phyloP scores from a whole-genome alignment of 2,329 filamentous ascomycete species.

The Trichoderma cornu-damae region DNA sequence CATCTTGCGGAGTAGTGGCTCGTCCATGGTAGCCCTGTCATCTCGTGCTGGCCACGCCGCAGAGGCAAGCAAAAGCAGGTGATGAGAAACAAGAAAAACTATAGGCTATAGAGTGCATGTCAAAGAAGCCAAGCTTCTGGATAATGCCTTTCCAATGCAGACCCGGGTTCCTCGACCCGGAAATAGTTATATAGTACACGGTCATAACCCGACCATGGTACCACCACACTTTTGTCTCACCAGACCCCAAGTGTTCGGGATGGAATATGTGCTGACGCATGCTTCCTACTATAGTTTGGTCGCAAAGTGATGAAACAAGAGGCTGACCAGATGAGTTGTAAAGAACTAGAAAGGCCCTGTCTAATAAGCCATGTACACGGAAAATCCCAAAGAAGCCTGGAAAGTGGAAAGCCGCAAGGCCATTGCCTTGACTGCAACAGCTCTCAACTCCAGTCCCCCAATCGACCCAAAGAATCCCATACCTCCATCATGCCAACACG shows the following conservation, averaged over 20 bases:
- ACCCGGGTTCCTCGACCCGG: too few species aligned
- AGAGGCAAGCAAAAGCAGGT: neutral
- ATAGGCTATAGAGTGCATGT: neutral
- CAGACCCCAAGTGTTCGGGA: slow-evolving; percentile 22
- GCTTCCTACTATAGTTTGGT: neutral
- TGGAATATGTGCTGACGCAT: slow-evolving; percentile 34
- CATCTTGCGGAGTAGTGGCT: too few species aligned
- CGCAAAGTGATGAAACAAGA: neutral
- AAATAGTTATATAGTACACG: too few species aligned
- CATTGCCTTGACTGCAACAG: slow-evolving; percentile 28
- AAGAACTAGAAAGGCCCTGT: slow-evolving; percentile 30
- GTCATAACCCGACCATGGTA: too few species aligned
- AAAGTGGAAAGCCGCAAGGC: slow-evolving; percentile 25
- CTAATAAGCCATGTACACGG: slow-evolving; percentile 28
- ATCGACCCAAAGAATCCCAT: slow-evolving; percentile 5
- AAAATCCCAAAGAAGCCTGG: slow-evolving; percentile 25
- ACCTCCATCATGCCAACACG: slow-evolving; percentile 14
- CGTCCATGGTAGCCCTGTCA: too few species aligned
- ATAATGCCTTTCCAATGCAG: neutral
- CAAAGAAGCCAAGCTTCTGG: neutral
- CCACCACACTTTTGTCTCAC: too few species aligned
- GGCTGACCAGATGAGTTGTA: neutral
- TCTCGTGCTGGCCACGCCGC: too few species aligned
- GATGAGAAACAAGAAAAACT: neutral
- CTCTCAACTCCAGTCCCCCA: slow-evolving; percentile 20